These are phyloP conservation scores for Ochromonas danica DNA, from an alignment of 108 stramenopile genomes.

Conservation along the genomic window DNA sequence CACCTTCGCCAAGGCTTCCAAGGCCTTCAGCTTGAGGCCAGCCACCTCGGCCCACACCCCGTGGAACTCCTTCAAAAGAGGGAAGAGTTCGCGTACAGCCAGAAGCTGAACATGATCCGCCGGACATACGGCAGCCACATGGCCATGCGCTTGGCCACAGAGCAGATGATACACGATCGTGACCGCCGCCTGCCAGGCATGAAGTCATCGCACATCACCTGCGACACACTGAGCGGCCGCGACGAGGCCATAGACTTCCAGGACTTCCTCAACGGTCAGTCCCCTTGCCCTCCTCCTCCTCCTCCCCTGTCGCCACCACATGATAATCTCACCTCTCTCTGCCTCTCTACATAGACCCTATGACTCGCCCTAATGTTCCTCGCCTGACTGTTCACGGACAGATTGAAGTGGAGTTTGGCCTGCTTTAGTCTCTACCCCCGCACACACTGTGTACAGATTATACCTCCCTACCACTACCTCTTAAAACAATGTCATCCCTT, in stretches of 20 bases:
- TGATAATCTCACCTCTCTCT: too few relatives aligned
- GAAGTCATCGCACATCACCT: background rate
- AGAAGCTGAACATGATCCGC: background rate
- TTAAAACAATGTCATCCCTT: too few relatives aligned
- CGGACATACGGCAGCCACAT: slow-evolving; percentile 28
- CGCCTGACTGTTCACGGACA: background rate
- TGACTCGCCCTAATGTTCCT: slow-evolving; percentile 1
- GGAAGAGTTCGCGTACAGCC: background rate
- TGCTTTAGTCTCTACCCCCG: background rate
- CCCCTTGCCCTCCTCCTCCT: too few relatives aligned
- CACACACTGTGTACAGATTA: too few relatives aligned
- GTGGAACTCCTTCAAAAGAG: background rate
- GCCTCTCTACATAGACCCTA: too few relatives aligned
- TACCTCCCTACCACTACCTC: too few relatives aligned
- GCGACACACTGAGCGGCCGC: background rate
- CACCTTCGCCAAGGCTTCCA: background rate
- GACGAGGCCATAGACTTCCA: slow-evolving; percentile 9
- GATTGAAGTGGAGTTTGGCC: slow-evolving; percentile 20
- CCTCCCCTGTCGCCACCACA: too few relatives aligned
- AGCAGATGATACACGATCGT: background rate
- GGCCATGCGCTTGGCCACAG: slow-evolving; percentile 31
- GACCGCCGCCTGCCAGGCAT: background rate
- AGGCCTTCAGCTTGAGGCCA: background rate
- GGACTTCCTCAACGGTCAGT: slow-evolving; percentile 1
- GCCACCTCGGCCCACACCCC: background rate